Conservation (phyloP, 345 rosid genomes). For the Atalantia buxifolia region DNA sequence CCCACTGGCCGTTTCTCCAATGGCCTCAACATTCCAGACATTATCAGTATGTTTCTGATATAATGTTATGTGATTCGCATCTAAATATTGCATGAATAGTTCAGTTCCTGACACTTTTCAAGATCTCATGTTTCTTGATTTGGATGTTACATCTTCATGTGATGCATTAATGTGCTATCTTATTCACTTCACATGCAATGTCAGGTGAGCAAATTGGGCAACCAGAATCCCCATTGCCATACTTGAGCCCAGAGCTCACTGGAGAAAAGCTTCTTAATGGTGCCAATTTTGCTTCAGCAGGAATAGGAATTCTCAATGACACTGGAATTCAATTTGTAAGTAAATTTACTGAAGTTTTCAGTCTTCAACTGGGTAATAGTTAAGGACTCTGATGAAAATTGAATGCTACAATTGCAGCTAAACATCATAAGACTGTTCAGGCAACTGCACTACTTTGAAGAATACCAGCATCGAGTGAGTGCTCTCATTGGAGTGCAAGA, state of each 20-base stretch:
- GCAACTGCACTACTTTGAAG: slow-evolving; percentile 53
- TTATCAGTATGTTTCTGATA: slow-evolving; percentile 39
- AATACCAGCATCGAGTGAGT: slow-evolving; percentile 50
- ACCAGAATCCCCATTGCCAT: slow-evolving; percentile 58
- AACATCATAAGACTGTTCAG: slow-evolving; percentile 57
- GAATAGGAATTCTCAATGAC: slow-evolving; percentile 67
- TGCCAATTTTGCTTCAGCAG: slow-evolving; percentile 90
- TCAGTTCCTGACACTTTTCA: too few species aligned
- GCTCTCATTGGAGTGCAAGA: slow-evolving; percentile 41
- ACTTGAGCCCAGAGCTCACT: slow-evolving; percentile 56
- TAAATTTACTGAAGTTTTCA: neutral
- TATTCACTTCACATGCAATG: neutral
- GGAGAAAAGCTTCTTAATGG: slow-evolving; percentile 56
- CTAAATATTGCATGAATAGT: neutral
- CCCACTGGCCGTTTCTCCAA: slow-evolving; percentile 76
- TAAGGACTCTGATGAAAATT: neutral
- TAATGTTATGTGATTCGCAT: neutral
- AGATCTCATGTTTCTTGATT: neutral
- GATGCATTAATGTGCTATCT: neutral
- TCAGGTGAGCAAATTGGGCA: slow-evolving; percentile 52
- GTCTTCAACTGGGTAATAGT: neutral
- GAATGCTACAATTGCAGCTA: slow-evolving; percentile 30
- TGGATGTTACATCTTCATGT: neutral
- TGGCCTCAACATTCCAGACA: slow-evolving; percentile 68
- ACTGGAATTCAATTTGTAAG: slow-evolving; percentile 63